Evolutionary conservation across 225 moss, liverwort and hornwort genomes (phyloP), one percentile per base, ranked within the genome.

Genomic region (Thuidium tamariscinum): DNA sequence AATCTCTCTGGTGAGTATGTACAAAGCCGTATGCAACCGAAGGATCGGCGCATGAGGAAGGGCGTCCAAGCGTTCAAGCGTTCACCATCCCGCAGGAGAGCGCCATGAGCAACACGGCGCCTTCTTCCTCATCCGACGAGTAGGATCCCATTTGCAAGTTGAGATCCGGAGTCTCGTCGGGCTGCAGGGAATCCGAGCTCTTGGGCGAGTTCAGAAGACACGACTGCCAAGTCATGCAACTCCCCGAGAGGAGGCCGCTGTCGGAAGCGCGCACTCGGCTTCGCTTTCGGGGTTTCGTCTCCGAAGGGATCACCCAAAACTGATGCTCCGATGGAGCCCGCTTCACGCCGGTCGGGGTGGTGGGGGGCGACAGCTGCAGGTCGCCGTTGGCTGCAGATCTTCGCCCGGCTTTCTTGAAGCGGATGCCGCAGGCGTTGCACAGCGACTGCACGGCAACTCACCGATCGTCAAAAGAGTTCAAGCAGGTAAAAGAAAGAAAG

Each of bases 341-440:
- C 61, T 92, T 94, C 82, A 64, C 42, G 0, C 66, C 84, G 71
- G 90, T 94, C 4, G 92, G 63, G 6, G 86, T 76, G 7, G 77
- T 30, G 46, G 87, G 89, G 51, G 86, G 91, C 2, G 94, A 91
- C 56, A 87, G 87, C 34, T 82, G 88, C 22, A 88, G 66, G 52
- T 94, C 94, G 16, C 86, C 93, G 77, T 86, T 92, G 4, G 91
- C 93, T 8, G 91, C 87, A 34, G 90, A 93, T 73, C 94, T 63
- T 37, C 92, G 90, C 13, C 95, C 94, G 0, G 91, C 92, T 55
- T 95, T 95, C 88, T 95, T 95, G 57, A 88, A 92, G 11, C 94
- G 93, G 37, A 95, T 95, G 10, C 95, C 95, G 62, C 95, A 95
- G 5, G 95, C 95, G 72, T 95, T 95, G 71, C 95, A 95, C 7